Evolutionary conservation across 768 basidiomycete species (phyloP), one percentile per base, ranked within the genome.

Genomic region (Leccinum subtestaceum): DNA sequence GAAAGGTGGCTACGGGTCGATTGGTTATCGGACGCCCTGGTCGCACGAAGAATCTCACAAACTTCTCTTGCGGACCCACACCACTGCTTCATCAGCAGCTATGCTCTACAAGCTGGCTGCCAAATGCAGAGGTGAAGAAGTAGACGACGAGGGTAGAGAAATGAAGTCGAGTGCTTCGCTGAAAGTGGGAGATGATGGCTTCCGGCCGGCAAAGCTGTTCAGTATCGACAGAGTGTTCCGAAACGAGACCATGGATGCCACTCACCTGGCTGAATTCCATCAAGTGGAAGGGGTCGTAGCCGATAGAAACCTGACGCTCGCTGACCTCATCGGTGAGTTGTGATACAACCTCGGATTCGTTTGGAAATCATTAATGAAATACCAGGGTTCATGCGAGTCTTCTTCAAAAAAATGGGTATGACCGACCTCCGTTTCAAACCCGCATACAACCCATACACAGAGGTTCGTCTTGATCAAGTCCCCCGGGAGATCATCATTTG

Each of bases 211-310:
- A 38, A 97, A 98, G 68, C 71, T 97, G 63, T 99, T 98, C 84
- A 94, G 91, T 65, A 98, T 99, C 63, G 97, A 99, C 73, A 82
- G 97, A 48, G 97, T 99, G 21, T 99, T 98, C 87, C 82, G 97
- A 71, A 99, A 99, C 67, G 97, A 99, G 75, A 93, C 97, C 0
- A 92, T 93, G 83, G 97, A 99, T 74, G 95, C 95, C 48, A 99
- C 97, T 17, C 97, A 99, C 80, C 70, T 99, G 62, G 97, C 97
- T 4, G 97, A 99, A 75, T 99, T 99, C 81, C 96, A 98, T 72
- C 97, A 99, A 75, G 97, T 99, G n/a, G 97, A 99, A 74, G 97
- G 97, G 53, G 97, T 99, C 49, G 94, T 99, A 27, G 97, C 97
- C 10, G 97, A 99, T 74, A 85, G 87, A 63, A 86, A 87, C 52